phyloP scores from a whole-genome alignment of 805 yeast genomes.

The Lachancea thermotolerans region DNA sequence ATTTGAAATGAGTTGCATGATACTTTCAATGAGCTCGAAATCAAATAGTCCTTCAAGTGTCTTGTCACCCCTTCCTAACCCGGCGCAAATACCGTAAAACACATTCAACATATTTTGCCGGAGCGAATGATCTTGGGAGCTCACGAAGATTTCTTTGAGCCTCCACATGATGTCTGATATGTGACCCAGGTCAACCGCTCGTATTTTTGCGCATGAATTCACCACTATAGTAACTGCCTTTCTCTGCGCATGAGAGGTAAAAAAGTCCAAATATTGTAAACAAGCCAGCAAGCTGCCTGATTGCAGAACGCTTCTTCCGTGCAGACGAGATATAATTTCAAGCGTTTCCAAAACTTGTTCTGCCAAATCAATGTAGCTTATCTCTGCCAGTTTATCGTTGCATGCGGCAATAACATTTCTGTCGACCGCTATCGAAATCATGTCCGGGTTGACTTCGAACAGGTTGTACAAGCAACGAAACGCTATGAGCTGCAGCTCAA shows the following conservation, averaged over 20 bases:
- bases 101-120: conserved; percentile 18
- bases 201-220: conserved; percentile 51
- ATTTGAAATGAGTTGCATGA: conserved; percentile 24
- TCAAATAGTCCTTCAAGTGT: conserved; percentile 22
- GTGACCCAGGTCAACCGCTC: conserved; percentile 37
- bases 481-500: conserved; percentile 77
- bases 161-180: conserved; percentile 53
- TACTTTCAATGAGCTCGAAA: conserved; percentile 30
- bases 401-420: conserved; percentile 62
- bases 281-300: conserved; percentile 61
- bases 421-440: conserved; percentile 53
- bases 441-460: conserved; percentile 64
- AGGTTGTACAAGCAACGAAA: conserved; percentile 80
- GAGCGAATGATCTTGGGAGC: conserved; percentile 43
- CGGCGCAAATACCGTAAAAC: conserved; percentile 23
- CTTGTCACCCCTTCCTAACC: conserved; percentile 13
- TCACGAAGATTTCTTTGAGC: conserved; percentile 46
- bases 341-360: conserved; percentile 81
- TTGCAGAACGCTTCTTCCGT: conserved; percentile 45
- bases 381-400: conserved; percentile 59
- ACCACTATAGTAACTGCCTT: conserved; percentile 71
- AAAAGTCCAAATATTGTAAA: conserved; percentile 73
- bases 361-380: conserved; percentile 81
- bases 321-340: conserved; percentile 55
- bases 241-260: conserved; percentile 82